Conservation (phyloP, 2,329 filamentous ascomycete genomes). For the Zymoseptoria tritici region DNA sequence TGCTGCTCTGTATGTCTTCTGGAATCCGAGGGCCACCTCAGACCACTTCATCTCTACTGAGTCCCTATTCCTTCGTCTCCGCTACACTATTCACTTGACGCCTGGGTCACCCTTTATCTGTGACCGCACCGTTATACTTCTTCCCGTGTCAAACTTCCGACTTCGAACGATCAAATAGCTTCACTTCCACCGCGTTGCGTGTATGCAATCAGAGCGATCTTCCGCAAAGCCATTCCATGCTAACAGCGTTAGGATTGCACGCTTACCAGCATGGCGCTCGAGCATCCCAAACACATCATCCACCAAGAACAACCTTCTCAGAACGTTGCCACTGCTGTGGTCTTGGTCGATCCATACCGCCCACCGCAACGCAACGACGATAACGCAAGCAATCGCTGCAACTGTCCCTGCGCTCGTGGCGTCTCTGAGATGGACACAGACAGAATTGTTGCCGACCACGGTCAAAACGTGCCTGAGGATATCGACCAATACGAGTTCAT, state of each 20-base stretch:
- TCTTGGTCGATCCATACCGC: conserved; percentile 1
- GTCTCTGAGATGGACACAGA: neutral
- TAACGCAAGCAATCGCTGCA: conserved; percentile 3
- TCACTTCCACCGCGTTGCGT: neutral
- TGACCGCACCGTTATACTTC: no score
- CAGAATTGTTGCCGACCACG: neutral
- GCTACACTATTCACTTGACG: no score
- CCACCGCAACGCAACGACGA: conserved; percentile 4
- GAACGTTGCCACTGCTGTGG: neutral
- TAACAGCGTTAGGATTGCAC: neutral
- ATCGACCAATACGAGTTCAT: neutral
- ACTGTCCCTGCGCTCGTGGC: conserved; percentile 1
- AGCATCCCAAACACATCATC: neutral
- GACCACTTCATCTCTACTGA: neutral
- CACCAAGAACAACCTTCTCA: neutral
- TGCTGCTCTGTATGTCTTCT: neutral
- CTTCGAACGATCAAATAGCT: neutral
- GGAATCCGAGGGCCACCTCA: neutral
- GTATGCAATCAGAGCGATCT: neutral
- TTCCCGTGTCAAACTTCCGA: neutral
- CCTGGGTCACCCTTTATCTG: no score
- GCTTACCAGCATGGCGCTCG: neutral
- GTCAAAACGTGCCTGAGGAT: neutral
- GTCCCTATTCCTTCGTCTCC: no score
- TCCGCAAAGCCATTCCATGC: neutral